Evolutionary conservation across 495 filamentous ascomycete species (phyloP).

Genomic region (Massariosphaeria phaeospora): DNA sequence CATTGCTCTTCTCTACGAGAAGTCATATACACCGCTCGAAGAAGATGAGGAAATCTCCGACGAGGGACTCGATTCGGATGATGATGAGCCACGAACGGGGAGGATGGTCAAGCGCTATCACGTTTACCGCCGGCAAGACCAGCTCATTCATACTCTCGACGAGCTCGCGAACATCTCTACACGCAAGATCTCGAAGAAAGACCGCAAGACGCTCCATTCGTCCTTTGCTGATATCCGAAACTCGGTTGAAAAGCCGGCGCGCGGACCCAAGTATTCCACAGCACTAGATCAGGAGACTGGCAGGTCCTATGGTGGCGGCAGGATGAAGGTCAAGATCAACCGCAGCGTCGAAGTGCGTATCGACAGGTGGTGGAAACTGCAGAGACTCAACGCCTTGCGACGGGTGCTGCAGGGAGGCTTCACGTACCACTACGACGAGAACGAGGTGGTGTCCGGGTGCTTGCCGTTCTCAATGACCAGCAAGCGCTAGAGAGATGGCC

Average conservation of each 20-base stretch:
- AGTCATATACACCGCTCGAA: constrained; percentile 62
- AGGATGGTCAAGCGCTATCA: constrained; percentile 55
- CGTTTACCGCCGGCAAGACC: constrained; percentile 41
- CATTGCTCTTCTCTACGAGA: constrained; percentile 86
- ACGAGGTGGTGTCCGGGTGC: constrained; percentile 71
- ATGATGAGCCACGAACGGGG: constrained; percentile 36
- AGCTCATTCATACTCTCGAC: constrained; percentile 48
- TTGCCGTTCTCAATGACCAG: constrained; percentile 47
- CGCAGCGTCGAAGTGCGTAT: constrained; percentile 69
- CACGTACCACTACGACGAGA: constrained; percentile 71
- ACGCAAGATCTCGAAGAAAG: constrained; percentile 70
- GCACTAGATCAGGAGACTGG: constrained; percentile 70
- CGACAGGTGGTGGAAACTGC: constrained; percentile 86
- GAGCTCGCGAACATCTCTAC: constrained; percentile 56
- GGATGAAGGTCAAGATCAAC: constrained; percentile 71
- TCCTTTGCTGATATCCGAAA: constrained; percentile 80
- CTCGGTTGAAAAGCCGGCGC: constrained; percentile 71
- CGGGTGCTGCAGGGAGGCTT: constrained; percentile 78
- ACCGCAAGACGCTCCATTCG: constrained; percentile 69
- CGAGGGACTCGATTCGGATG: constrained; percentile 47
- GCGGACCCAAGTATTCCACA: constrained; percentile 65
- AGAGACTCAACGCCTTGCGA: constrained; percentile 69
- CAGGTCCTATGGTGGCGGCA: constrained; percentile 63
- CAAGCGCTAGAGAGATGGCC: too few species aligned
- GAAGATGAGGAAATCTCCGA: constrained; percentile 51